phyloP scores from a whole-genome alignment of 257 asterid species.

The Nicotiana noctiflora region DNA sequence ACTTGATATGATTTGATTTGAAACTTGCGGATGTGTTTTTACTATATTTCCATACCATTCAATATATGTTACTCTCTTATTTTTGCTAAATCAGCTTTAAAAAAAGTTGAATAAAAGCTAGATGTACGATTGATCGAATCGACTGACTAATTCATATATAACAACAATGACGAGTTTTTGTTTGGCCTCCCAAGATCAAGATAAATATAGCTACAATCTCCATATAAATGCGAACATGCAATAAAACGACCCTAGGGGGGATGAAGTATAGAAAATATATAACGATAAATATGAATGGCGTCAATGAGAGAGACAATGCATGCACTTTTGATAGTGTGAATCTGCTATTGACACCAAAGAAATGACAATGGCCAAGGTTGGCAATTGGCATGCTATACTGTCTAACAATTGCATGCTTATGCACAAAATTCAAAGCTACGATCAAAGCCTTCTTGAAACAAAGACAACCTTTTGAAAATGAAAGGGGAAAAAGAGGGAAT shows the following conservation, averaged over 20 bases:
- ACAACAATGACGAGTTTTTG: too few relatives aligned
- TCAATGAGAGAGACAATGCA: not conserved
- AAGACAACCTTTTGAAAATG: slow-evolving; percentile 1
- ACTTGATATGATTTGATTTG: not conserved
- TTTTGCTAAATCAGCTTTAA: not conserved
- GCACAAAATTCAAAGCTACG: slow-evolving; percentile 7
- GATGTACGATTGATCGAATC: not conserved
- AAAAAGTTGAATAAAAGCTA: not conserved
- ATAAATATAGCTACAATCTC: not conserved
- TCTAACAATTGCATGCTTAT: not conserved
- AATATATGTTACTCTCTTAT: not conserved
- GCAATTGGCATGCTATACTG: slow-evolving; percentile 6
- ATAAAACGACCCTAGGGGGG: not conserved
- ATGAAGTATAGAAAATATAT: not conserved
- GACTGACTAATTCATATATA: too few relatives aligned
- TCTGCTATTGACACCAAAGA: not conserved
- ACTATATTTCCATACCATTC: not conserved
- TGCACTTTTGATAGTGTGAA: not conserved
- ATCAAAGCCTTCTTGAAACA: too few relatives aligned
- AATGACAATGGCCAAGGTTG: not conserved
- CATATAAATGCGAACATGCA: not conserved
- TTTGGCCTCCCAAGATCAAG: not conserved
- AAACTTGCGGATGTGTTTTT: too few relatives aligned
- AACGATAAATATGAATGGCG: not conserved
- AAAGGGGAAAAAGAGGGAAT: not conserved